These are phyloP conservation scores for Colletotrichum tamarilloi DNA, from an alignment of 2,329 filamentous ascomycete genomes.

Conservation along the genomic window DNA sequence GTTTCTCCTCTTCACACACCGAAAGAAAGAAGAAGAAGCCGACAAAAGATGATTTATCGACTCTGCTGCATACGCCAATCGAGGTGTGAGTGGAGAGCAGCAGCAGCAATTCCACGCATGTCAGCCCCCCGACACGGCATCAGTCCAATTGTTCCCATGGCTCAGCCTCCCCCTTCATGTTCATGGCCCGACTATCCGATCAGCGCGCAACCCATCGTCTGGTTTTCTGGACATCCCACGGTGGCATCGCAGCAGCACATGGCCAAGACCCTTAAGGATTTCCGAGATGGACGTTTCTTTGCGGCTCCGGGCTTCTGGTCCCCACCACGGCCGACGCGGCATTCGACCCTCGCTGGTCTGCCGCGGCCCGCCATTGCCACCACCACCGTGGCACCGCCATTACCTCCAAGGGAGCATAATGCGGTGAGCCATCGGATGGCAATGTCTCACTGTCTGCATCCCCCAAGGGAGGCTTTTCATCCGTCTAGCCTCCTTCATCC, in stretches of 20 bases:
- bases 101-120: slow-evolving; percentile 11
- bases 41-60: background rate
- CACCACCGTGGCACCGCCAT: background rate
- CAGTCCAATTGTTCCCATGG: slow-evolving; percentile 1
- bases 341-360: background rate
- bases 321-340: slow-evolving; percentile 11
- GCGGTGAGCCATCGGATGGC: slow-evolving; percentile 27
- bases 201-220: background rate
- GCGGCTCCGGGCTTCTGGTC: slow-evolving; percentile 13
- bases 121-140: background rate
- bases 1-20: background rate
- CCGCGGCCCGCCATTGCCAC: background rate
- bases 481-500: slow-evolving; percentile 27
- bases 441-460: slow-evolving; percentile 27
- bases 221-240: background rate
- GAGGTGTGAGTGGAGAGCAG: slow-evolving; percentile 29
- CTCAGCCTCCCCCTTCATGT: slow-evolving; percentile 14
- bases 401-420: slow-evolving; percentile 7
- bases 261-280: background rate
- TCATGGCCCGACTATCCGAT: slow-evolving; percentile 14
- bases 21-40: background rate
- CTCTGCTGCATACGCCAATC: background rate
- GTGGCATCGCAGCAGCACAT: background rate
- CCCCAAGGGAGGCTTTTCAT: slow-evolving; percentile 6
- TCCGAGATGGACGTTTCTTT: background rate